These are phyloP conservation scores for Cyclotella cryptica DNA, from an alignment of 108 stramenopile genomes.

Conservation along the genomic window DNA sequence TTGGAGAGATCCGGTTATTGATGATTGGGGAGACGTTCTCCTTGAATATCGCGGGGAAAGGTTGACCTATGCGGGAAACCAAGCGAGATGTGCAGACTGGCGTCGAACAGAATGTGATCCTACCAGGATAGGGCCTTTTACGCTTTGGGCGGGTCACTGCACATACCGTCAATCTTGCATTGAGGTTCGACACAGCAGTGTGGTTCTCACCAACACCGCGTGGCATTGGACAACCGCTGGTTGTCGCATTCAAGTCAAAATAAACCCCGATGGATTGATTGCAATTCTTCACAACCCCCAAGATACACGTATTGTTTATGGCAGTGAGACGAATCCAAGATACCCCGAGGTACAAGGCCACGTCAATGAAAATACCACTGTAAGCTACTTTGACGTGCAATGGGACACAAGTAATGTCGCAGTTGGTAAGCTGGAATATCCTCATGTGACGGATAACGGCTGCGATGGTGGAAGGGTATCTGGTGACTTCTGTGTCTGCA, in stretches of 20 bases:
- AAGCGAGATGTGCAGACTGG: constrained; percentile 32
- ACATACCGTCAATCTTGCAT: constrained; percentile 19
- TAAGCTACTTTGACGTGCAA: constrained; percentile 34
- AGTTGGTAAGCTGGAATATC: constrained; percentile 31
- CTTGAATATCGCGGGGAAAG: constrained; percentile 33
- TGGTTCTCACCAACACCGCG: not conserved
- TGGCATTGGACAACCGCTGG: constrained; percentile 56
- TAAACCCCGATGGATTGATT: constrained; percentile 56
- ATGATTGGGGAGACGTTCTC: constrained; percentile 22
- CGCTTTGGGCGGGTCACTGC: constrained; percentile 21
- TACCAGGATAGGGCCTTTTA: constrained; percentile 11
- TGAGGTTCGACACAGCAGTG: not conserved
- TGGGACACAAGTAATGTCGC: constrained; percentile 31
- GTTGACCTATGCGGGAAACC: constrained; percentile 29
- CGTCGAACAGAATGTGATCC: constrained; percentile 20
- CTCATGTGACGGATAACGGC: constrained; percentile 26
- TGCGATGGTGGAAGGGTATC: constrained; percentile 36
- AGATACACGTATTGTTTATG: not conserved
- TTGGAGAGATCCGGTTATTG: not conserved
- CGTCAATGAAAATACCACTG: constrained; percentile 22
- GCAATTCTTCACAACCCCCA: constrained; percentile 57
- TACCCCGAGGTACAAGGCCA: constrained; percentile 16
- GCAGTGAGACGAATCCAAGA: too few relatives aligned
- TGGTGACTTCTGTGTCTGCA: constrained; percentile 50
- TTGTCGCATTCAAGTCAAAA: constrained; percentile 60